Conservation (phyloP, 495 filamentous ascomycete species). For the Penicillium pancosmium region DNA sequence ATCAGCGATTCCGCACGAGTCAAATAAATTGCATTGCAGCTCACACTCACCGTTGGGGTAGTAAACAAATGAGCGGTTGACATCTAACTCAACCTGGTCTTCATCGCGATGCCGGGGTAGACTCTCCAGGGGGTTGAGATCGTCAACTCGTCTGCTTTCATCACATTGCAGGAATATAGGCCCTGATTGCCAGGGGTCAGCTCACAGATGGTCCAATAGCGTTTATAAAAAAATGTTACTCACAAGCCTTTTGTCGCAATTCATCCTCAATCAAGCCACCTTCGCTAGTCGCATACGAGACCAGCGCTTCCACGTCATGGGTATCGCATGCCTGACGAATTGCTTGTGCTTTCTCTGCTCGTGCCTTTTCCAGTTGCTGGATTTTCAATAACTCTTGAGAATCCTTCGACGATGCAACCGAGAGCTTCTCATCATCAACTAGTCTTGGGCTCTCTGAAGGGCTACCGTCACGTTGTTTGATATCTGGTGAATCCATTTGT, state of each 20-base stretch:
- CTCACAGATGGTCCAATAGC: too few species aligned
- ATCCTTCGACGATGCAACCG: not conserved
- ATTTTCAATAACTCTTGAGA: conserved; percentile 7
- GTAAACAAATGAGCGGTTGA: conserved; percentile 94
- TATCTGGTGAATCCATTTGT: conserved; percentile 14
- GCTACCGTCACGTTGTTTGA: conserved; percentile 2
- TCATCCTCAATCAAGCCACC: conserved; percentile 80
- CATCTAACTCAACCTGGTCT: conserved; percentile 85
- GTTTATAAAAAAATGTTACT: not conserved
- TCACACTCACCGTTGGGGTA: conserved; percentile 74
- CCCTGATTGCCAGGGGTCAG: conserved; percentile 55
- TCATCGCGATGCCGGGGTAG: conserved; percentile 78
- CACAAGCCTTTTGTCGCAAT: conserved; percentile 82
- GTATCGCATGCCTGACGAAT: conserved; percentile 71
- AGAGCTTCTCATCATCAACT: conserved; percentile 7
- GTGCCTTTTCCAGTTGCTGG: conserved; percentile 7
- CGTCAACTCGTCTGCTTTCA: conserved; percentile 17
- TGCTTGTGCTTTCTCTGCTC: conserved; percentile 36
- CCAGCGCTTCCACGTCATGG: conserved; percentile 63
- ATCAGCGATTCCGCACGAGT: not conserved
- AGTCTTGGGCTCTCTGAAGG: not conserved
- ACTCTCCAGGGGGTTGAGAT: conserved; percentile 48
- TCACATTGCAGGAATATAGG: conserved; percentile 72
- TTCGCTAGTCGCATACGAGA: conserved; percentile 66
- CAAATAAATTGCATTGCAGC: not conserved